Evolutionary conservation across 176 grass and related monocot genomes (phyloP).

Genomic region (Saccharum spontaneum): DNA sequence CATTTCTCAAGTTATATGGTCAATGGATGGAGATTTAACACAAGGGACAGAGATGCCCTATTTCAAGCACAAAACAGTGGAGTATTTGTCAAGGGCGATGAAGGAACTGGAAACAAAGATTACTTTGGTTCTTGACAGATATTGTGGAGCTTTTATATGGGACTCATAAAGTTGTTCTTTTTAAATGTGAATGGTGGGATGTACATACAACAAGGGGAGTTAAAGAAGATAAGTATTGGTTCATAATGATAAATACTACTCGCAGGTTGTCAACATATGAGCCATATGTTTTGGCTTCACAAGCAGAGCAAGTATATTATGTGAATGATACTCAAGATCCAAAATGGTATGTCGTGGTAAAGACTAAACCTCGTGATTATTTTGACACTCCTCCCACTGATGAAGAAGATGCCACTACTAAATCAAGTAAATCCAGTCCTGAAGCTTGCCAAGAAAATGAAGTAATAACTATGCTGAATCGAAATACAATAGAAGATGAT

Average conservation of each 20-base stretch:
- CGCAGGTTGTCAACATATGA: neutral
- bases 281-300: neutral
- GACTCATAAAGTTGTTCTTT: too few species aligned
- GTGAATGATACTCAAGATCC: too few species aligned
- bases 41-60: neutral
- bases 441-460: too few species aligned
- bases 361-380: too few species aligned
- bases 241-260: neutral
- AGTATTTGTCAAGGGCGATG: neutral
- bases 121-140: neutral
- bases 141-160: too few species aligned
- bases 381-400: too few species aligned
- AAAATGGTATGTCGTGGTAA: too few species aligned
- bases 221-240: neutral
- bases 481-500: too few species aligned
- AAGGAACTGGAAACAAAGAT: neutral
- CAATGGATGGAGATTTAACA: conserved; percentile 18
- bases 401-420: too few species aligned
- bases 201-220: neutral
- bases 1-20: neutral
- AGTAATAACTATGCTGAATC: too few species aligned
- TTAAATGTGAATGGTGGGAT: too few species aligned
- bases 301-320: neutral
- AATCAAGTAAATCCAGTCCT: too few species aligned
- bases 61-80: neutral